These are phyloP conservation scores for Ceratopteris richardii DNA, from an alignment of 75 land plant genomes.

Conservation along the genomic window DNA sequence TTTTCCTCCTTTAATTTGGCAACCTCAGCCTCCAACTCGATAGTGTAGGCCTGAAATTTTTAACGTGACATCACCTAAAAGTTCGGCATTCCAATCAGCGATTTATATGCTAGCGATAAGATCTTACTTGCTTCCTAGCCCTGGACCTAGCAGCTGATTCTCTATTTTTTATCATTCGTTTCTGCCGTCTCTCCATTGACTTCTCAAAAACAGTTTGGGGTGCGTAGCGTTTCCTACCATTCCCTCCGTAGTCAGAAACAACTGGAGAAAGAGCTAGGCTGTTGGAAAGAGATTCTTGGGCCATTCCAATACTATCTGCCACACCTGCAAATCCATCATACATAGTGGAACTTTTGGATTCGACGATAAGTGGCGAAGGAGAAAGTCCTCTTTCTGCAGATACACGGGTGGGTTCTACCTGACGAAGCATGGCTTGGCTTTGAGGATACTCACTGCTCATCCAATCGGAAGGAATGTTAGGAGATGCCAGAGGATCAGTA, in stretches of 20 bases:
- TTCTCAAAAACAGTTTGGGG: slow-evolving; percentile 1
- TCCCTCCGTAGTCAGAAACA: not conserved
- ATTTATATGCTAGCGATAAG: too few relatives aligned
- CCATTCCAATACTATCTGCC: too few relatives aligned
- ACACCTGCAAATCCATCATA: not conserved
- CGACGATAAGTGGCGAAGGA: not conserved
- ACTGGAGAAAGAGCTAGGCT: not conserved
- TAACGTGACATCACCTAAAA: not conserved
- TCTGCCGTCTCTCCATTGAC: slow-evolving; percentile 15
- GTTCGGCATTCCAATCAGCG: not conserved
- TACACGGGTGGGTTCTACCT: not conserved
- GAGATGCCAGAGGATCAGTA: not conserved
- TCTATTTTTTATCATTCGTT: slow-evolving; percentile 48
- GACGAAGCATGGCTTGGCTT: not conserved
- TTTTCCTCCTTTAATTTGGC: slow-evolving; percentile 70
- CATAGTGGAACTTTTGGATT: not conserved
- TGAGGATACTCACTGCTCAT: not conserved
- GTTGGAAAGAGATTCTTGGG: not conserved
- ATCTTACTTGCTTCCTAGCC: slow-evolving; percentile 40
- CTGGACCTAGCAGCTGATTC: slow-evolving; percentile 54
- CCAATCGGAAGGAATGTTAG: not conserved
- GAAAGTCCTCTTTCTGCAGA: not conserved
- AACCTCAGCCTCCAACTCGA: slow-evolving; percentile 76
- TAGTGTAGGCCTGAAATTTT: slow-evolving; percentile 54
- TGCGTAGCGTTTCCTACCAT: slow-evolving; percentile 5